Evolutionary conservation across 352 stramenopile genomes (phyloP), one percentile per base, ranked within the genome.

Genomic region (Globisporangium heterothallicum): DNA sequence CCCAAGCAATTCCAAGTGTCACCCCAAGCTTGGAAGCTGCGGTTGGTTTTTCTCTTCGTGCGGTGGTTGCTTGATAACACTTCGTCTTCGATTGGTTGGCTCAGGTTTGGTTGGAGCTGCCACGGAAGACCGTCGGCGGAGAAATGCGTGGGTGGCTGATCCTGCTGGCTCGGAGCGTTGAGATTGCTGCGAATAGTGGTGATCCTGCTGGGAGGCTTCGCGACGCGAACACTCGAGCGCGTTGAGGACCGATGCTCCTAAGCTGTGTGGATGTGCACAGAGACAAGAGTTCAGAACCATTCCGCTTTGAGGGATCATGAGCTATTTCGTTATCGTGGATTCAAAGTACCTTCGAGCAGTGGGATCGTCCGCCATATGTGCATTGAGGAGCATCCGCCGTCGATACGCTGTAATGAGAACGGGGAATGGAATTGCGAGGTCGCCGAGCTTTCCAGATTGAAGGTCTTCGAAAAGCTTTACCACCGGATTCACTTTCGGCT

Each of bases 331-430:
- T 38, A 18, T 38, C 8, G 4, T 38, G 14, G 32, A n/a, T n/a
- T n/a, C 3, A 48, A 58, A 59, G 5, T 72, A 63, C 40, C 68
- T 67, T 50, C 81, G 68, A 13, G 74, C 59, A 2, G 69, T 59
- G 0, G 73, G 53, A 45, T 88, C 80, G 10, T 79, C 76, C 9
- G 78, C 71, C 81, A 92, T 92, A 70, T 92, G 81, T 0, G 81
- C 81, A 35, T 89, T 85, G n/a, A 92, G 59, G 8, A 90, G 64
- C 81, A 92, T 90, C 3, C 78, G 74, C 4, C 83, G 64, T 8
- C 83, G 64, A 26, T 90, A 91, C 10, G 83, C 83, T 3, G 78
- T 88, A 65, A 92, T 92, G 22, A 91, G 63, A 18, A 88, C 70
- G 1, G 83, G 78, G 26, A 93, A 91, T 6, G 75, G 77, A 25